Base-by-base conservation (phyloP, 805 yeast species). In the Ogataea nonfermentans region DNA sequence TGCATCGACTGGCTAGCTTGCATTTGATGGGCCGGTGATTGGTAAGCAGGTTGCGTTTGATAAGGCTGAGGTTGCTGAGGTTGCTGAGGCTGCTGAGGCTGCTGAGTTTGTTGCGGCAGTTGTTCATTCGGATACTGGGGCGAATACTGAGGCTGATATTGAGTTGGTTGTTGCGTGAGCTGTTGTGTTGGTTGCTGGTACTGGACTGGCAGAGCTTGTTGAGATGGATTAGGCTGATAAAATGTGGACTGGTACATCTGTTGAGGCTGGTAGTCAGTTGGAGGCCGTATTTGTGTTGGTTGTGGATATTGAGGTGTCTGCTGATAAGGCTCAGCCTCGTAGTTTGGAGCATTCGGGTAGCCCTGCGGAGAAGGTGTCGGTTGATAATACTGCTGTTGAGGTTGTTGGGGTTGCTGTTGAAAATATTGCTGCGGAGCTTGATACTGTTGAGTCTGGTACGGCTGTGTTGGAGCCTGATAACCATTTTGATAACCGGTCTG, bases 391-490 rank as follows among this genome's bases (percentile, higher is more conserved):
- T 25, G 37, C 37, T 22, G 39, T 25, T 35, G 32, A 24, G 26
- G 42, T n/a, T 37, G 50, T 20, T 40, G 43, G 25, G 22, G 32
- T 20, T 19, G 36, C 12, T 29, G 46, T 4, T 11, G 48, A 23
- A 13, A 12, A 4, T 9, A 10, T 22, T 31, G 34, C 34, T 19
- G 34, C 4, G 25, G n/a, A 12, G 41, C 46, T 29, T 37, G 38
- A 34, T 30, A 53, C 9, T 29, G 37, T 31, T 34, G 49, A 15
- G 41, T 34, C 26, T 41, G 55, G 24, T 40, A 45, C 11, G 32
- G 36, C 13, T 37, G 38, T 28, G 38, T 47, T 9, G 38, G 45
- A 19, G 40, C 24, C 29, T 28, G 36, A 4, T 14, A 38, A n/a
- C 12, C 28, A 4, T 26, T 27, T 22, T 31, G 37, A 12, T 12